Conservation (phyloP, 352 stramenopile genomes). For the Lagenidium sp. region DNA sequence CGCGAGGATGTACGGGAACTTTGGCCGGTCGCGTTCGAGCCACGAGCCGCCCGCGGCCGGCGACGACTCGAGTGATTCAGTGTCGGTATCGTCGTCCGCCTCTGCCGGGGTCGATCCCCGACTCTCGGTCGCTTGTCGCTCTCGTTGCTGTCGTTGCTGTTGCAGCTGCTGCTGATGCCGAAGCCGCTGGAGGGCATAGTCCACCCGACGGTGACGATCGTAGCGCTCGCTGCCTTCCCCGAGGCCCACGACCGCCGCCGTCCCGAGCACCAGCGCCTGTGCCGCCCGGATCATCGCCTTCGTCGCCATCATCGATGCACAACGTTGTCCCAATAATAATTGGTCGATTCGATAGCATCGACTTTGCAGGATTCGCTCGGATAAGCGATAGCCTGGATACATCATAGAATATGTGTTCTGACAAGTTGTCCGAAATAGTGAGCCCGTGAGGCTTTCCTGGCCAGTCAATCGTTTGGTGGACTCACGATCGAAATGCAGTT, state of each 20-base stretch:
- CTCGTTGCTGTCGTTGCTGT: slow-evolving; percentile 2
- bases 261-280: slow-evolving; percentile 15
- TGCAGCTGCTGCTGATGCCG: slow-evolving; percentile 5
- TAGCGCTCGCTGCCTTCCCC: slow-evolving; percentile 37
- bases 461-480: no score
- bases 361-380: no score
- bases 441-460: no score
- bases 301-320: neutral
- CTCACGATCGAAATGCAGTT: no score
- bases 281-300: neutral
- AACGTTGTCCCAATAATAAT: neutral
- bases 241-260: slow-evolving; percentile 13
- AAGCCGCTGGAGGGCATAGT: slow-evolving; percentile 34
- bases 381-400: no score
- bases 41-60: slow-evolving; percentile 7
- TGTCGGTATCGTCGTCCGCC: neutral
- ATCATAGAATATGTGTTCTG: no score
- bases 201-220: slow-evolving; percentile 17
- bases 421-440: no score
- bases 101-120: no score
- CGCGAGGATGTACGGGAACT: slow-evolving; percentile 60
- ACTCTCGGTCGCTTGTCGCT: slow-evolving; percentile 2
- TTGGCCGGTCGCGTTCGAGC: slow-evolving; percentile 37
- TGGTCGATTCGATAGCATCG: neutral
- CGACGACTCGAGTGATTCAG: neutral